Evolutionary conservation across 352 stramenopile genomes (phyloP).

Genomic region (Thalassiosira gravida): DNA sequence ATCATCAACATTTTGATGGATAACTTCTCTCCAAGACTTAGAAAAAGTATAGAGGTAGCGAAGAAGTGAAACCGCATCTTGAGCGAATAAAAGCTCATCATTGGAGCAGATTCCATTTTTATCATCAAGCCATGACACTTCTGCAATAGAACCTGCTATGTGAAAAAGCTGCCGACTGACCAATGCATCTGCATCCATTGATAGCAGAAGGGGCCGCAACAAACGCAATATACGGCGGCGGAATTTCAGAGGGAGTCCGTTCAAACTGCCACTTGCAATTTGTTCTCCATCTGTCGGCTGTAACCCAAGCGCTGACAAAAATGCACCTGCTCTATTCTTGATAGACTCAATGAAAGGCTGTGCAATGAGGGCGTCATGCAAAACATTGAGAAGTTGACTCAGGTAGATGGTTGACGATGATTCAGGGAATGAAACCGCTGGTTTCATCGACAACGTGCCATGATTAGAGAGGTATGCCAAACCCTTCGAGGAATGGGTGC

Average conservation of each 20-base stretch:
- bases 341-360: constrained; percentile 37
- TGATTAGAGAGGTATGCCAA: constrained; percentile 25
- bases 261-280: constrained; percentile 7
- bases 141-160: constrained; percentile 24
- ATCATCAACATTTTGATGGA: constrained; percentile 55
- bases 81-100: constrained; percentile 27
- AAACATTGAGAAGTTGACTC: constrained; percentile 44
- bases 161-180: constrained; percentile 43
- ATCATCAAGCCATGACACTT: neutral
- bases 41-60: constrained; percentile 68
- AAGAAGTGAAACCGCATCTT: constrained; percentile 67
- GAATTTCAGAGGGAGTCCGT: constrained; percentile 31
- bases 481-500: constrained; percentile 12
- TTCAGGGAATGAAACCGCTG: constrained; percentile 13
- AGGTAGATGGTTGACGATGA: constrained; percentile 38
- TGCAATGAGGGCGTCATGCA: constrained; percentile 36
- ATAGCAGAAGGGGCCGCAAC: constrained; percentile 50
- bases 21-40: constrained; percentile 58
- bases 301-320: constrained; percentile 35
- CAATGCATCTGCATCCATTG: constrained; percentile 37
- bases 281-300: constrained; percentile 13
- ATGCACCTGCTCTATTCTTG: constrained; percentile 27
- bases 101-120: constrained; percentile 1
- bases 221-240: constrained; percentile 52
- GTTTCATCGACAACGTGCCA: constrained; percentile 40